phyloP scores from a whole-genome alignment of 345 rosid genomes.

The Heritiera fomes region DNA sequence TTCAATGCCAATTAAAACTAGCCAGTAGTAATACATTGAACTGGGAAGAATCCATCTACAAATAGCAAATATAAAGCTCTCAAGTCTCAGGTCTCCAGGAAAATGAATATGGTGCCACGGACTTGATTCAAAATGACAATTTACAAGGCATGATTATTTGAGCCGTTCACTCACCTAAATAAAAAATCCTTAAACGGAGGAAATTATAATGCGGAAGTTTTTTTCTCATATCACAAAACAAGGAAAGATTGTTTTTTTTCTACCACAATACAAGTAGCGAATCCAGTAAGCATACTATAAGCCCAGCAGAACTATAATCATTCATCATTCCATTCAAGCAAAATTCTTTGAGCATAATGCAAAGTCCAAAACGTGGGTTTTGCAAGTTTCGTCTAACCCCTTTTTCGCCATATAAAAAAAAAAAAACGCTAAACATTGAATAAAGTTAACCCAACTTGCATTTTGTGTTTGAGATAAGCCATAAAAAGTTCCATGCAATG shows the following conservation, averaged over 20 bases:
- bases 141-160: neutral
- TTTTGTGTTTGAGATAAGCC: neutral
- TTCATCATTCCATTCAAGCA: neutral
- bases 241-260: neutral
- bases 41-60: neutral
- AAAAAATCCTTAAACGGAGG: neutral
- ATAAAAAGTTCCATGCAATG: too few species aligned
- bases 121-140: neutral
- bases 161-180: neutral
- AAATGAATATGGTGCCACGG: neutral
- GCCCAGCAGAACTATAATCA: neutral
- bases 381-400: constrained; percentile 1
- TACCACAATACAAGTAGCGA: too few species aligned
- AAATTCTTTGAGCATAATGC: neutral
- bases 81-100: neutral
- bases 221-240: too few species aligned
- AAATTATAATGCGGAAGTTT: too few species aligned
- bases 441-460: neutral
- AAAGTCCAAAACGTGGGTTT: neutral
- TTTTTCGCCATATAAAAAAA: too few species aligned
- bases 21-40: neutral
- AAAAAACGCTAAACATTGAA: neutral
- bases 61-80: neutral
- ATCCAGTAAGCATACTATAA: neutral
- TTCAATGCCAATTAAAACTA: too few species aligned